Conservation (phyloP, 768 basidiomycete species). For the Pholiota conissans region DNA sequence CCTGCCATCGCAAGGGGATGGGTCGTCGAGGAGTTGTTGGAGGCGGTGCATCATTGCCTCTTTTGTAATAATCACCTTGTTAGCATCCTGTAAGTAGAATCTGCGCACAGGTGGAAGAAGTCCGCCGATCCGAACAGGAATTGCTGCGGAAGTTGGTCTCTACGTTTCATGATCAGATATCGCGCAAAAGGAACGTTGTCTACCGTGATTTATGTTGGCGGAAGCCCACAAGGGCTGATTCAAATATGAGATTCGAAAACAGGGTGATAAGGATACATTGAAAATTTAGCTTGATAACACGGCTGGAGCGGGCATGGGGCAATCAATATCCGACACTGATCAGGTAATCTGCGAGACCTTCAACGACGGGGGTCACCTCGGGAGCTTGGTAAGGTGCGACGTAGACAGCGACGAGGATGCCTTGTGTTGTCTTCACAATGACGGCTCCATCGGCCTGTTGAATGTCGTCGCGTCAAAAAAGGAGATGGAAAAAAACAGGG, state of each 20-base stretch:
- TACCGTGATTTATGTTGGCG: neutral
- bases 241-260: conserved; percentile 10
- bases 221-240: neutral
- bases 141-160: too few species aligned
- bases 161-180: too few species aligned
- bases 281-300: conserved; percentile 11
- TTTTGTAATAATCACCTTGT: conserved; percentile 72
- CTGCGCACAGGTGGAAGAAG: too few species aligned
- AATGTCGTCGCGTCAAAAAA: neutral
- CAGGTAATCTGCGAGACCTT: conserved; percentile 78
- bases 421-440: conserved; percentile 81
- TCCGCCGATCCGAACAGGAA: neutral
- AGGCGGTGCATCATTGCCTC: conserved; percentile 66
- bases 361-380: conserved; percentile 68
- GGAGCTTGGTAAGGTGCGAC: conserved; percentile 57
- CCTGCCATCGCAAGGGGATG: conserved; percentile 54
- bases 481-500: neutral
- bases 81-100: conserved; percentile 49
- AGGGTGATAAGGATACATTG: conserved; percentile 17
- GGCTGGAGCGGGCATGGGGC: neutral
- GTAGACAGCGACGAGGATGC: conserved; percentile 84
- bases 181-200: neutral
- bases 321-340: conserved; percentile 54
- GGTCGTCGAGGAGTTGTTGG: conserved; percentile 64
- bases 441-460: conserved; percentile 70